Conservation (phyloP, 495 filamentous ascomycete species). For the Hypoxylon fragiforme region DNA sequence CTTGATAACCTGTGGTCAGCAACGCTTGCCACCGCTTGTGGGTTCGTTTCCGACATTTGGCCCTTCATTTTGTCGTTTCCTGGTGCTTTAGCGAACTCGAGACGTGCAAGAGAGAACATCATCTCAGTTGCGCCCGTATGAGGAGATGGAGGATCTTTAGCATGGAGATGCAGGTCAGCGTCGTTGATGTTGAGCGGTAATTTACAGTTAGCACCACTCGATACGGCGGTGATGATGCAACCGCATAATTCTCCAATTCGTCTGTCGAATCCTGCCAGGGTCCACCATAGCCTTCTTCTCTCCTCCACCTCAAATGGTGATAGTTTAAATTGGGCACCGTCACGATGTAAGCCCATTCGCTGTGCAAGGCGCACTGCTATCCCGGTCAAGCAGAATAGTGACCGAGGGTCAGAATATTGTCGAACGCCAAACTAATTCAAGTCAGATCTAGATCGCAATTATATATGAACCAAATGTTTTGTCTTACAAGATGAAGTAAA, state of each 20-base stretch:
- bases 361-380: slow-evolving; percentile 71
- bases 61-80: slow-evolving; percentile 45
- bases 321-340: slow-evolving; percentile 62
- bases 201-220: slow-evolving; percentile 49
- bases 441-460: slow-evolving; percentile 34
- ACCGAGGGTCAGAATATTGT: slow-evolving; percentile 52
- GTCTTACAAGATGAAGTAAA: slow-evolving; percentile 57
- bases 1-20: slow-evolving; percentile 50
- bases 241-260: slow-evolving; percentile 67
- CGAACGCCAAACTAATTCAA: slow-evolving; percentile 45
- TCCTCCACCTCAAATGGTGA: slow-evolving; percentile 71
- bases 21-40: slow-evolving; percentile 49
- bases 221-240: slow-evolving; percentile 62
- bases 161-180: slow-evolving; percentile 53
- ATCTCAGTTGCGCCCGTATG: slow-evolving; percentile 54
- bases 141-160: slow-evolving; percentile 48
- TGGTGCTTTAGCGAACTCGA: slow-evolving; percentile 54
- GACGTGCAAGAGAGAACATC: slow-evolving; percentile 52
- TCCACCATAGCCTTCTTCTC: slow-evolving; percentile 73
- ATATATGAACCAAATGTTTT: not conserved
- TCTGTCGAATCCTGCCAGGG: slow-evolving; percentile 65
- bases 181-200: slow-evolving; percentile 61
- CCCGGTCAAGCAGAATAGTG: slow-evolving; percentile 59
- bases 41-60: slow-evolving; percentile 40
- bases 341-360: slow-evolving; percentile 67